A percentile compares a stretch with the other conserved stretches of the same genome.
These are phyloP conservation scores for Colletotrichum tamarilloi DNA, from an alignment of 2,329 filamentous ascomycete genomes.

Conservation along the genomic window DNA sequence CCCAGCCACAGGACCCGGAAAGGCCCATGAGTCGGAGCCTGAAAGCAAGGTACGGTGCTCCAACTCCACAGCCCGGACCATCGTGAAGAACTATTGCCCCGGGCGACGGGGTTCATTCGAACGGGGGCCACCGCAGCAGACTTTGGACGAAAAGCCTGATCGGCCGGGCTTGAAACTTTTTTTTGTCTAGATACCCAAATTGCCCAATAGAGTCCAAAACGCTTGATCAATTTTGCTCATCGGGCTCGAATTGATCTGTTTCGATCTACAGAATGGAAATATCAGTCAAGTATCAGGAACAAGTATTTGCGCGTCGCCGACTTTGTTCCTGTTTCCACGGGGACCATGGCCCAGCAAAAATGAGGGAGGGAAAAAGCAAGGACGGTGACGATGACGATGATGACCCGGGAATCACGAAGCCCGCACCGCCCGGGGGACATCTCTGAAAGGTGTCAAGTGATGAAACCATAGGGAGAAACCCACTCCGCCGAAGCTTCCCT, in stretches of 20 bases:
- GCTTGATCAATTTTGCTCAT: constrained; percentile 12
- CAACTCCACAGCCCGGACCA: constrained; percentile 7
- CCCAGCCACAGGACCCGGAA: constrained; percentile 11
- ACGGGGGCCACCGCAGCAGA: constrained; percentile 3
- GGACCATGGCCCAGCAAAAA: constrained; percentile 12
- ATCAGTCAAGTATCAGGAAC: neutral
- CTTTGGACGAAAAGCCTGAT: constrained; percentile 6
- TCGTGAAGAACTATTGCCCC: constrained; percentile 18
- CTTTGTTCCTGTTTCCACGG: constrained; percentile 23
- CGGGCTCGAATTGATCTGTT: neutral
- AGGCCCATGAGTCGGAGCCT: constrained; percentile 16
- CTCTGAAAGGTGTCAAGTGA: constrained; percentile 19
- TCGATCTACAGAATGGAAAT: neutral
- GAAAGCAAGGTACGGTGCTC: neutral
- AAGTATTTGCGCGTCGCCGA: neutral
- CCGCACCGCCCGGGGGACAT: neutral
- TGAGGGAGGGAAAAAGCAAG: neutral
- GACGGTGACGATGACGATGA: neutral
- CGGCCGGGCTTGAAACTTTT: neutral
- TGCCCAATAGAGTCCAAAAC: neutral
- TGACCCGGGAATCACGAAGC: neutral
- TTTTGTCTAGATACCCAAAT: neutral
- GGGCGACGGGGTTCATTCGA: constrained; percentile 11
- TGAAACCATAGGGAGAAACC: neutral
- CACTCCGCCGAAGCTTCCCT: constrained; percentile 2